A percentile compares a stretch with the other conserved stretches of the same genome.
phyloP scores from a whole-genome alignment of 331 rosid species.

The Malus hybrid region DNA sequence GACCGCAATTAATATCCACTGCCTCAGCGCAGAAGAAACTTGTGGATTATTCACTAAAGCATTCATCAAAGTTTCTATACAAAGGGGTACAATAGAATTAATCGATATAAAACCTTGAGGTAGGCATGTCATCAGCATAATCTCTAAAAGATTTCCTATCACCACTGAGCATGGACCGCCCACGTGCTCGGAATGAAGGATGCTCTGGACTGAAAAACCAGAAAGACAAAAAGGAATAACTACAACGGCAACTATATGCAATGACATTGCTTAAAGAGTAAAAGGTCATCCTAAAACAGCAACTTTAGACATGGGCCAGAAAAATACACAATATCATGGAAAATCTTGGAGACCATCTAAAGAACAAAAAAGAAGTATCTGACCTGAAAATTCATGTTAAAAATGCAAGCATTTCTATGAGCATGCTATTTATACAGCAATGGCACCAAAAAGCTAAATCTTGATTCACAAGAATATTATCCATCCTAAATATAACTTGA shows the following conservation, averaged over 20 bases:
- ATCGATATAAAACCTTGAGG: conserved; percentile 66
- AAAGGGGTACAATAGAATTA: conserved; percentile 6
- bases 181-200: conserved; percentile 84
- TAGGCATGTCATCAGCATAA: conserved; percentile 74
- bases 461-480: background rate
- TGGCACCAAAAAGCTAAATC: background rate
- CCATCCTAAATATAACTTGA: background rate
- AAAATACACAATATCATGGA: background rate
- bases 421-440: background rate
- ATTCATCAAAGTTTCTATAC: background rate
- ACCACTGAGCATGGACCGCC: conserved; percentile 93
- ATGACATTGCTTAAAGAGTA: background rate
- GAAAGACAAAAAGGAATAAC: conserved; percentile 5
- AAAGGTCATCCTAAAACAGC: background rate
- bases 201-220: conserved; percentile 85
- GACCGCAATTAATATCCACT: background rate
- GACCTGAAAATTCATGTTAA: background rate
- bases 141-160: conserved; percentile 74
- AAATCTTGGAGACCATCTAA: background rate
- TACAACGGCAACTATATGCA: conserved; percentile 9
- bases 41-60: background rate
- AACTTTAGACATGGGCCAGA: background rate
- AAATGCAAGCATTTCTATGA: background rate
- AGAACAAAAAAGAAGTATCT: background rate
- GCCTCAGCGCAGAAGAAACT: background rate